Conservation (phyloP, 2,329 filamentous ascomycete species). For the Xylariaceae sp. region DNA sequence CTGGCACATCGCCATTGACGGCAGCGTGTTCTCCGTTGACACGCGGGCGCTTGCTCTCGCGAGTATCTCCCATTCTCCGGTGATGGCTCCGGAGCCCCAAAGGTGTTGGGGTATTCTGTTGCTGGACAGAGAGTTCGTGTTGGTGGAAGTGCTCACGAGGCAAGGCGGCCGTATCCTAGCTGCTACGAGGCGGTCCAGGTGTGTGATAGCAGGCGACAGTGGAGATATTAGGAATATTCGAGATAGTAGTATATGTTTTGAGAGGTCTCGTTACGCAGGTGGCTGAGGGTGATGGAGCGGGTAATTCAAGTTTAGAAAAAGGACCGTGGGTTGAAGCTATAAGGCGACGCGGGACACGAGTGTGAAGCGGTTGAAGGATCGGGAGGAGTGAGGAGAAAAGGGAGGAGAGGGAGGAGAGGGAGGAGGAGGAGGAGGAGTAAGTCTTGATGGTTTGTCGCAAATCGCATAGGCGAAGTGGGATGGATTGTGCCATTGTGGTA, state of each 20-base stretch:
- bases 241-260: conserved; percentile 1
- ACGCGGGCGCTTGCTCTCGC: conserved; percentile 36
- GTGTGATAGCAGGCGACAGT: conserved; percentile 22
- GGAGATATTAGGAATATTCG: conserved; percentile 9
- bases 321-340: conserved; percentile 1
- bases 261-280: conserved; percentile 21
- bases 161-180: conserved; percentile 40
- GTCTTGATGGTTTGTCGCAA: conserved; percentile 18
- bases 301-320: not conserved
- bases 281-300: conserved; percentile 18
- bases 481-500: not conserved
- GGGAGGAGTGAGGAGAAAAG: conserved; percentile 9
- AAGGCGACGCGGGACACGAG: conserved; percentile 10
- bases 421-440: conserved; percentile 6
- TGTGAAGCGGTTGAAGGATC: conserved; percentile 7
- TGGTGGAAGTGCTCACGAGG: conserved; percentile 29
- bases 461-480: not conserved
- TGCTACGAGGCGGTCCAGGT: conserved; percentile 17
- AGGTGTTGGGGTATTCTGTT: conserved; percentile 10
- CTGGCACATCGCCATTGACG: conserved; percentile 19
- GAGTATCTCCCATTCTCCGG: conserved; percentile 36
- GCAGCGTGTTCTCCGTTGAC: conserved; percentile 17
- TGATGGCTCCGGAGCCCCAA: conserved; percentile 26
- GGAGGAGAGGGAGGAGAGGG: conserved; percentile 7
- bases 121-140: conserved; percentile 14